Base-by-base conservation (phyloP, 2,329 filamentous ascomycete species). In the Colletotrichum salicis region DNA sequence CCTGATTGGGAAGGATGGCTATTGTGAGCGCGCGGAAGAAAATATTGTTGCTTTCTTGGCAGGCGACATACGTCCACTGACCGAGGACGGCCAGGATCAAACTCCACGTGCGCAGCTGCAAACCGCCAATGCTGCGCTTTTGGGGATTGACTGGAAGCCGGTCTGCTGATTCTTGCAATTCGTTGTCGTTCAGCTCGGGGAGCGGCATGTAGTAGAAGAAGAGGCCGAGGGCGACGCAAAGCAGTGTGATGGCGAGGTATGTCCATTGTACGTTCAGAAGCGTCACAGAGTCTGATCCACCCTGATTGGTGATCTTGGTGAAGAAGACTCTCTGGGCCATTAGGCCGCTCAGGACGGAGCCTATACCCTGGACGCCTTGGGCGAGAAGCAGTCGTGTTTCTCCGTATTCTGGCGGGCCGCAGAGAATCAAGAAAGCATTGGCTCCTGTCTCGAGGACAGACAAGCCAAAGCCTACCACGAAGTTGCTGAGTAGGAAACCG, bases 241-340 rank as follows among this genome's bases (percentile, higher is more conserved):
- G 91, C 29, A 92, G 85, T 0, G 93, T 94, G 72, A 96, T 92
- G 67, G 91, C 92, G n/a, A 96, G 87, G 76, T 96, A 96, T 0
- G 93, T 93, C 92, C 92, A 97, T 80, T 96, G 94, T 1, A 96
- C 92, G 72, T 92, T 90, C 73, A 93, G 87, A 3, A 96, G 86
- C 1, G 88, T 88, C 35, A 85, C 80, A 2, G 85, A 78, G 54
- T 68, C 54, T 13, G 69, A 54, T 24, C 73, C 70, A 12, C 74
- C 74, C 19, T 77, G 70, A 24, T 76, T 78, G 41, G 87, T 84
- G 10, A 93, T 86, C 13, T 86, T 83, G 33, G 85, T 86, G 82
- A 96, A 96, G 78, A 96, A 93, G 22, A 93, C 91, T 70, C 90
- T 91, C 52, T 93, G 89, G 7, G 93, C 93, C 12, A 96, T 84